A percentile compares a stretch with the other conserved stretches of the same genome.
These are phyloP conservation scores for Monilinia vaccinii-corymbosi DNA, from an alignment of 2,329 filamentous ascomycete genomes.

Conservation along the genomic window DNA sequence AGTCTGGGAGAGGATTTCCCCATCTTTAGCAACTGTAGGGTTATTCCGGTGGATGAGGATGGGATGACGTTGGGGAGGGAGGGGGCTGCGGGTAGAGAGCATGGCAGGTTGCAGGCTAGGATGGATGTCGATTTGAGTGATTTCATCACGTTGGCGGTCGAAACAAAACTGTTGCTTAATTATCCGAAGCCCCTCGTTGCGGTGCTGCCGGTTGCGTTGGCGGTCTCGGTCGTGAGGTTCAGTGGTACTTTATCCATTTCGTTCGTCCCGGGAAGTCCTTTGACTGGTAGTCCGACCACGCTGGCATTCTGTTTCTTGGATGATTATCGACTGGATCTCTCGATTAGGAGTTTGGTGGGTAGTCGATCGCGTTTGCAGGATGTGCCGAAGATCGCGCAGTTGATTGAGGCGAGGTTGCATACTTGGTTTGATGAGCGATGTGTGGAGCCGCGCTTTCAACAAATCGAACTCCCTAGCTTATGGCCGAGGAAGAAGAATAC, in stretches of 20 bases:
- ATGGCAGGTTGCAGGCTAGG: conserved; percentile 76
- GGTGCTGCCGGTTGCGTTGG: conserved; percentile 81
- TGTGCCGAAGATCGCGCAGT: conserved; percentile 79
- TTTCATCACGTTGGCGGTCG: conserved; percentile 87
- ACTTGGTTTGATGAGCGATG: conserved; percentile 82
- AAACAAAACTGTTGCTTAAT: conserved; percentile 90
- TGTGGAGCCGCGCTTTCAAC: conserved; percentile 79
- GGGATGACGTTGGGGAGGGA: conserved; percentile 46
- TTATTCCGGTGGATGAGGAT: conserved; percentile 84
- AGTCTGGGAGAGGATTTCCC: conserved; percentile 94
- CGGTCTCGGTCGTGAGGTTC: conserved; percentile 87
- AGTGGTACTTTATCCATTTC: conserved; percentile 90
- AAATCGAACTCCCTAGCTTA: conserved; percentile 71
- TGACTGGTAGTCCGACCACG: conserved; percentile 67
- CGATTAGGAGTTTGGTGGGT: conserved; percentile 69
- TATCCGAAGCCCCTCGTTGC: conserved; percentile 87
- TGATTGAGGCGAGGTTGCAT: conserved; percentile 71
- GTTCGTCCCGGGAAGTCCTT: conserved; percentile 68
- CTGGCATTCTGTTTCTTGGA: conserved; percentile 92
- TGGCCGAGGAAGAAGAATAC: conserved; percentile 84
- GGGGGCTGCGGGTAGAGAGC: conserved; percentile 37
- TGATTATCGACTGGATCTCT: conserved; percentile 78
- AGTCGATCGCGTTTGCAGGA: conserved; percentile 74
- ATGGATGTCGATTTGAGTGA: conserved; percentile 98
- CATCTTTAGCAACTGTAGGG: conserved; percentile 95